Evolutionary conservation across 768 basidiomycete genomes (phyloP).

Genomic region (Lyophyllum shimeji): DNA sequence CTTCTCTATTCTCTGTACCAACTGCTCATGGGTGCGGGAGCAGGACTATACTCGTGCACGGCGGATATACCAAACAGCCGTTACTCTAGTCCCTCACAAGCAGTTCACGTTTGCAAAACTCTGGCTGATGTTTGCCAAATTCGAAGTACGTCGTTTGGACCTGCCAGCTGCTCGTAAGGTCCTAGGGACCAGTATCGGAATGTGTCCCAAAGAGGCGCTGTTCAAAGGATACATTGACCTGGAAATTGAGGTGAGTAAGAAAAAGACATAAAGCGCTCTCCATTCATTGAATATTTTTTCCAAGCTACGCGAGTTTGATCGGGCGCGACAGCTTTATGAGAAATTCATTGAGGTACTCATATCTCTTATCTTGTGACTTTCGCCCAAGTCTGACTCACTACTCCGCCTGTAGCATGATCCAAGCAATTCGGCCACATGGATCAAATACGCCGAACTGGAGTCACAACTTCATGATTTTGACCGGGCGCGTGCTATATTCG

Average conservation of each 20-base stretch:
- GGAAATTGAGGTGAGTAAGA: neutral
- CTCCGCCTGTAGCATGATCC: neutral
- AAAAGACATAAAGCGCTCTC: neutral
- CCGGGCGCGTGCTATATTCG: slow-evolving; percentile 58
- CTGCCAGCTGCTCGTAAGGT: slow-evolving; percentile 84
- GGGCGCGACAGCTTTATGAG: neutral
- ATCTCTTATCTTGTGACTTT: neutral
- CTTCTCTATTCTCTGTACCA: neutral
- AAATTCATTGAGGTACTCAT: neutral
- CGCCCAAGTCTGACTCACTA: neutral
- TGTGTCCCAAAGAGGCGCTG: slow-evolving; percentile 93
- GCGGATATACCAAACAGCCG: slow-evolving; percentile 89
- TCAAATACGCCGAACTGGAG: neutral
- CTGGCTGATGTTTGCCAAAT: slow-evolving; percentile 90
- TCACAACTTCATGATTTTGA: neutral
- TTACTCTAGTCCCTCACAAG: slow-evolving; percentile 91
- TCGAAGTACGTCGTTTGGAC: slow-evolving; percentile 85
- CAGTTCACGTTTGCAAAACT: slow-evolving; percentile 97
- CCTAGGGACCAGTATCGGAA: slow-evolving; percentile 86
- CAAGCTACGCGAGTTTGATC: neutral
- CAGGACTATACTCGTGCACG: slow-evolving; percentile 84
- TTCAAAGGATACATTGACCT: slow-evolving; percentile 54
- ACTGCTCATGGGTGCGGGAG: neutral
- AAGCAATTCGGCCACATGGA: neutral
- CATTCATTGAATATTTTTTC: neutral